Conservation (phyloP, 1,284 basidiomycete genomes). For the Chondrostereum purpureum region DNA sequence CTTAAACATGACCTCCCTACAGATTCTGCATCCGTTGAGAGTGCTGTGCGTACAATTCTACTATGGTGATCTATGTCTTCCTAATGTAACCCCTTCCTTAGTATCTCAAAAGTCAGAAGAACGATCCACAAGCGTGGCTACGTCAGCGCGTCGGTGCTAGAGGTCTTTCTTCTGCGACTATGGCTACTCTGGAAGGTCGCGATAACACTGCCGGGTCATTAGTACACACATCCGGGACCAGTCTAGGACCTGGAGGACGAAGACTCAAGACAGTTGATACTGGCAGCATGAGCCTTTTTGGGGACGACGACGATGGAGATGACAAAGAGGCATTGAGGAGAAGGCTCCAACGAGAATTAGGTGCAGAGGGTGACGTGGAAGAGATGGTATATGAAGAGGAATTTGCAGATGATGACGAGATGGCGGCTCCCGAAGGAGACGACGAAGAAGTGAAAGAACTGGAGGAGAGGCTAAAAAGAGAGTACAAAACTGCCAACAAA, state of each 20-base stretch:
- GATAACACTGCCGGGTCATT: slow-evolving; percentile 35
- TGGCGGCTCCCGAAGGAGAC: slow-evolving; percentile 63
- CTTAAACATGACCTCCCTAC: slow-evolving; percentile 65
- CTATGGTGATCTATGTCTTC: neutral
- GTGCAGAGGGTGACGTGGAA: slow-evolving; percentile 70
- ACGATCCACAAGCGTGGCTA: slow-evolving; percentile 68
- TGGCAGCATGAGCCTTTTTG: slow-evolving; percentile 53
- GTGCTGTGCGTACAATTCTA: slow-evolving; percentile 25
- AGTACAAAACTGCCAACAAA: slow-evolving; percentile 75
- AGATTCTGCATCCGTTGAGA: slow-evolving; percentile 71
- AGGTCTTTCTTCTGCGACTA: slow-evolving; percentile 49
- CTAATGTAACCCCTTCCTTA: slow-evolving; percentile 15
- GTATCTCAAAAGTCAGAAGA: slow-evolving; percentile 49
- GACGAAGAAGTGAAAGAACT: slow-evolving; percentile 83
- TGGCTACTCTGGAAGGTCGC: slow-evolving; percentile 52
- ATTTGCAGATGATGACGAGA: slow-evolving; percentile 84
- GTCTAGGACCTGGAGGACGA: slow-evolving; percentile 59
- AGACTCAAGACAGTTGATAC: slow-evolving; percentile 58
- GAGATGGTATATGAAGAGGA: slow-evolving; percentile 81
- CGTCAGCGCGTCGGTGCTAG: slow-evolving; percentile 48
- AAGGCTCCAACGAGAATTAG: slow-evolving; percentile 49
- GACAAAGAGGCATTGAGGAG: slow-evolving; percentile 35
- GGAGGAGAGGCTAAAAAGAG: slow-evolving; percentile 82
- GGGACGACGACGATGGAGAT: slow-evolving; percentile 64
- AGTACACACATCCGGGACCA: slow-evolving; percentile 43